A percentile compares a stretch with the other conserved stretches of the same genome.
These are phyloP conservation scores for Jaenimonas drosophilae DNA, from an alignment of 208 protist species.

Conservation along the genomic window DNA sequence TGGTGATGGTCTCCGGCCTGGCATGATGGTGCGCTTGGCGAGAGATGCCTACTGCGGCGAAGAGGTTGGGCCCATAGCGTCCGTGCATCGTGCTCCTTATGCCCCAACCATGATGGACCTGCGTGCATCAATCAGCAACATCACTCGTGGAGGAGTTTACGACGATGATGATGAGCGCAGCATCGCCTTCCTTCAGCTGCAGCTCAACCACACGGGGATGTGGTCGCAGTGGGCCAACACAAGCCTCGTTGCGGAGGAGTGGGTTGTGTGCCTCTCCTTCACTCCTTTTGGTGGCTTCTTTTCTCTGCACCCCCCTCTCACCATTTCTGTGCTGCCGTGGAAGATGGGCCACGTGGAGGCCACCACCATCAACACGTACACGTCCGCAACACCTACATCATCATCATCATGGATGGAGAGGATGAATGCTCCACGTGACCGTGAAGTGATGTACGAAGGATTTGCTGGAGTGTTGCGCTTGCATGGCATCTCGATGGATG, in stretches of 20 bases:
- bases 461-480: no score
- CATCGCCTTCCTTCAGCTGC: slow-evolving; percentile 50
- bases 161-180: no score
- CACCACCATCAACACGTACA: slow-evolving; percentile 1
- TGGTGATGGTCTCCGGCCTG: slow-evolving; percentile 21
- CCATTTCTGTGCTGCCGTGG: slow-evolving; percentile 30
- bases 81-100: no score
- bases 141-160: no score
- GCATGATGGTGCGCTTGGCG: slow-evolving; percentile 34
- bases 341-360: slow-evolving; percentile 19
- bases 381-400: slow-evolving; percentile 5
- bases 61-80: no score
- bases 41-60: neutral
- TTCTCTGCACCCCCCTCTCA: slow-evolving; percentile 16
- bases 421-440: no score
- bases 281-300: slow-evolving; percentile 25
- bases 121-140: no score
- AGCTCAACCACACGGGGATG: slow-evolving; percentile 62
- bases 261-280: slow-evolving; percentile 56
- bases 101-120: no score
- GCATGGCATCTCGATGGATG: no score
- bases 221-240: slow-evolving; percentile 35
- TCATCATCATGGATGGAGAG: no score
- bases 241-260: slow-evolving; percentile 18
- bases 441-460: no score